Evolutionary conservation across 805 yeast genomes (phyloP).

Genomic region (Spencermartinsiella europaea): DNA sequence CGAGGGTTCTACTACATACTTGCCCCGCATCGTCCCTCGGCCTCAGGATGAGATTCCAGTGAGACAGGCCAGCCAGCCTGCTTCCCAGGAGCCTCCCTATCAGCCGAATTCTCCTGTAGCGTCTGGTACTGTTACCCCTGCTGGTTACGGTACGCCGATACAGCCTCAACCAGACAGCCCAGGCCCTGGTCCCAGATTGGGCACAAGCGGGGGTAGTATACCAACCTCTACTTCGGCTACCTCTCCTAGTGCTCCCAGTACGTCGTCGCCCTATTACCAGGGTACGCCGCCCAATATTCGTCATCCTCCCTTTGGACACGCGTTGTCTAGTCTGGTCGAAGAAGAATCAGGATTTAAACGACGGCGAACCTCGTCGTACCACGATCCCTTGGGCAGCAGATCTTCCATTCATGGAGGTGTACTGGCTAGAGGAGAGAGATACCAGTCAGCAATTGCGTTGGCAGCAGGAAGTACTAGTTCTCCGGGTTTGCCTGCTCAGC

Average conservation of each 20-base stretch:
- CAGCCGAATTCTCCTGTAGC: constrained; percentile 1
- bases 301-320: constrained; percentile 6
- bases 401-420: neutral
- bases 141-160: neutral
- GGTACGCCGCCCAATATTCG: neutral
- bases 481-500: neutral
- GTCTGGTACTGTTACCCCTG: constrained; percentile 2
- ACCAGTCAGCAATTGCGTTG: constrained; percentile 18
- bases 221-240: neutral
- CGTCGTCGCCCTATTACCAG: neutral
- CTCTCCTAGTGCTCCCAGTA: neutral
- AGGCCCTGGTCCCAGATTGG: neutral
- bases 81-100: neutral
- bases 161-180: neutral
- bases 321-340: constrained; percentile 9
- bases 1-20: constrained; percentile 1
- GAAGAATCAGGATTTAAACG: constrained; percentile 16
- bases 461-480: constrained; percentile 3
- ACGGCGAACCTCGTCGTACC: constrained; percentile 22
- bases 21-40: constrained; percentile 18
- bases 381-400: constrained; percentile 19
- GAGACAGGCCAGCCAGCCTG: neutral
- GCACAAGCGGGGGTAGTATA: neutral
- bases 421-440: constrained; percentile 15
- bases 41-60: constrained; percentile 13